Percentiles rank a stretch among this genome's conserved stretches.
Evolutionary conservation across 176 grass and related monocot species (phyloP).

Genomic region (Oryza longistaminata): DNA sequence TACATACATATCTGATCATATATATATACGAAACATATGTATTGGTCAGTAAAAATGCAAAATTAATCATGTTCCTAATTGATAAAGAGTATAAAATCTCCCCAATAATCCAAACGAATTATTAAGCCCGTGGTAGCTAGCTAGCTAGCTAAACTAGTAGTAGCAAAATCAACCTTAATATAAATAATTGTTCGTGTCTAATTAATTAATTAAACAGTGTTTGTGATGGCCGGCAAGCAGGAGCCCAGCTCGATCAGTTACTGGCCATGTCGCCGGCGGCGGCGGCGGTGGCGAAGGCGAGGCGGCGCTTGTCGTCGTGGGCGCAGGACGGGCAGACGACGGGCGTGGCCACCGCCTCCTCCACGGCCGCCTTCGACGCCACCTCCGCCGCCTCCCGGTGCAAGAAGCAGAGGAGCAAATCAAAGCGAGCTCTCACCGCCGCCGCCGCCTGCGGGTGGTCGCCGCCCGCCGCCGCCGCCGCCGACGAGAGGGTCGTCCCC

Average conservation of each 20-base stretch:
- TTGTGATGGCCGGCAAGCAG: background rate
- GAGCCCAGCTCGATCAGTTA: background rate
- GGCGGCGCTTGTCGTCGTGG: background rate
- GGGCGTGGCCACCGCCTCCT: background rate
- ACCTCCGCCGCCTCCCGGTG: background rate
- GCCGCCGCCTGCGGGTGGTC: background rate
- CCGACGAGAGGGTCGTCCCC: constrained; percentile 46
- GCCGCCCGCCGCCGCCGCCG: background rate
- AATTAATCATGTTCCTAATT: background rate
- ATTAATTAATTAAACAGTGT: background rate
- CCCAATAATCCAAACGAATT: background rate
- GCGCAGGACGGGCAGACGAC: constrained; percentile 36
- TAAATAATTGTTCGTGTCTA: background rate
- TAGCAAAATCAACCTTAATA: background rate
- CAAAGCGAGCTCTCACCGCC: too few relatives aligned
- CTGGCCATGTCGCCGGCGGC: background rate
- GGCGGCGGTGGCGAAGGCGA: background rate
- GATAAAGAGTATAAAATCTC: background rate
- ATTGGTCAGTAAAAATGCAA: background rate
- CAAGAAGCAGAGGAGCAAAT: background rate
- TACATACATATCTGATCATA: background rate
- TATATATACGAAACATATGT: background rate
- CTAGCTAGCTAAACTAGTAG: too few relatives aligned
- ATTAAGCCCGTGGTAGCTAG: background rate
- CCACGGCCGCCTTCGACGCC: background rate